A percentile compares a stretch with the other conserved stretches of the same genome.
phyloP scores from a whole-genome alignment of 768 basidiomycete genomes.

The Boletus coccyginus region DNA sequence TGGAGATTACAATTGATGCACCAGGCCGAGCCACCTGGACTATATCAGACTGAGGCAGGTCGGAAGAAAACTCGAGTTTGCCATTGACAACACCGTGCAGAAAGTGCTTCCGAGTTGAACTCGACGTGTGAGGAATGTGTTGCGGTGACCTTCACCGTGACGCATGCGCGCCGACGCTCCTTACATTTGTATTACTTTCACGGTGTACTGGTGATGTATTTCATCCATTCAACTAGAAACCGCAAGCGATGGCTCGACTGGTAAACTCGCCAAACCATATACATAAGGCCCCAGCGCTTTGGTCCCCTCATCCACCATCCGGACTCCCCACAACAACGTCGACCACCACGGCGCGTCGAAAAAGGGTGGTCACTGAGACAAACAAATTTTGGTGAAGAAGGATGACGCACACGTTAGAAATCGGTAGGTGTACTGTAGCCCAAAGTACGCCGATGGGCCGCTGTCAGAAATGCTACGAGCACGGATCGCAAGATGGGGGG shows the following conservation, averaged over 20 bases:
- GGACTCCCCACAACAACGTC: conserved; percentile 56
- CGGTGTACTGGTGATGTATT: no score
- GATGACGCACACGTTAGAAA: conserved; percentile 41
- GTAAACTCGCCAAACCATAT: no score
- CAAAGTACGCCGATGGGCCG: conserved; percentile 44
- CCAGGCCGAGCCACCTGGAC: no score
- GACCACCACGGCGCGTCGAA: conserved; percentile 56
- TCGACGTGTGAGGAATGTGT: neutral
- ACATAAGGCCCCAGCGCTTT: no score
- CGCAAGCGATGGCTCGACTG: no score
- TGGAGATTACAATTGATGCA: no score
- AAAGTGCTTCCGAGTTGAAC: neutral
- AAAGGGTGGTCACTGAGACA: conserved; percentile 61
- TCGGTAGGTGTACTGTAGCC: conserved; percentile 45
- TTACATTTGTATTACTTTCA: no score
- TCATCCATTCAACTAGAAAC: no score
- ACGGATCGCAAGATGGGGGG: conserved; percentile 38
- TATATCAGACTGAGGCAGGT: no score
- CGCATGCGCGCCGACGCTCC: no score
- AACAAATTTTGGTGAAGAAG: conserved; percentile 45
- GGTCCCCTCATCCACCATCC: no score
- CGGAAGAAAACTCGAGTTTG: conserved; percentile 44
- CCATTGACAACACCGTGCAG: conserved; percentile 11
- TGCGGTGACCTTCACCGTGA: neutral
- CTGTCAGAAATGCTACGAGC: conserved; percentile 41